Evolutionary conservation across 805 yeast species (phyloP), one percentile per base, ranked within the genome.

Genomic region (Saturnispora zaruensis): DNA sequence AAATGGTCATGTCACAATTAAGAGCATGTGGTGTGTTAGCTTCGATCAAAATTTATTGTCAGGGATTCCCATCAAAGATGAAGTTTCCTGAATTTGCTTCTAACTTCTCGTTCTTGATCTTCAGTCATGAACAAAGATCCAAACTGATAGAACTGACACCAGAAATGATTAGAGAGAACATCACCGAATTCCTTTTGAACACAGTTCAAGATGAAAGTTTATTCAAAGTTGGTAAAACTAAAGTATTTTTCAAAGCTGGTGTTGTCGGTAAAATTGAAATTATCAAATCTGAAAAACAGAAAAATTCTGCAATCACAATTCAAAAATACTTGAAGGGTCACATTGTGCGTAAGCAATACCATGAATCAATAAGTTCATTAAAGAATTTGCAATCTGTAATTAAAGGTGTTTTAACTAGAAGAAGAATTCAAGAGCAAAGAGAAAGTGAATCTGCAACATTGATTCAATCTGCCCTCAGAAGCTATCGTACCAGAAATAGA

Each of bases 11-110:
- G 53, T 84, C 95, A 5, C 99, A 91, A 68, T 75, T 91, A 55
- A 79, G 99, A 65, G 99, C 99, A 5, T 91, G 99, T 74, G 99
- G 99, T 84, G 98, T 91, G 44, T 74, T 91, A 58, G 99, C 93
- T 66, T 93, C 99, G 2, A 91, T 91, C 63, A 75, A 96, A 61
- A 91, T 91, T 44, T 90, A 97, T 1, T 90, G 97, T 70, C 97
- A 96, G 46, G 99, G 99, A 38, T 91, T 90, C 76, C 99, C 99
- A 16, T 84, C 96, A 0, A 77, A 97, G 64, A 88, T 96, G 89
- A 80, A 96, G 2, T 93, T 88, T 63, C 89, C 83, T 47, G 98
- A 93, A 63, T 91, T 91, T 72, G 95, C 89, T 18, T 78, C 82
- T 55, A 79, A 96, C 61, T 91, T 89, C 65, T 91, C 88, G 62